Conservation (phyloP, 1,284 basidiomycete genomes). For the Boletus holoroseus region DNA sequence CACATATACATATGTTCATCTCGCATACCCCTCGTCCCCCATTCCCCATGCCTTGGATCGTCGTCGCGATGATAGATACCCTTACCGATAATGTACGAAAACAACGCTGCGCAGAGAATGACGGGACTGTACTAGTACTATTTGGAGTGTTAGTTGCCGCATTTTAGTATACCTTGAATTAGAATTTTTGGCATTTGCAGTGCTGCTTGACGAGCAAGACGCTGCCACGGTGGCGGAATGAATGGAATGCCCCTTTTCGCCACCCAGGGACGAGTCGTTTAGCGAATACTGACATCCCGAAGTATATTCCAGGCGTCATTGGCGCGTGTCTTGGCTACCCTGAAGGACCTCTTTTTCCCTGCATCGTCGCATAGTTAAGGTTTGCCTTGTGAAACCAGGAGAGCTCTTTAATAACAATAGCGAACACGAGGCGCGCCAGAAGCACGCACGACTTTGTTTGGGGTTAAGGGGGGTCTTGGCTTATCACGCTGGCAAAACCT, state of each 20-base stretch:
- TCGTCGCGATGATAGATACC: conserved; percentile 35
- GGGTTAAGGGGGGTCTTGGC: conserved; percentile 22
- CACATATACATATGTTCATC: conserved; percentile 25
- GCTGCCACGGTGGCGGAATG: conserved; percentile 18
- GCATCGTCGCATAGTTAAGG: conserved; percentile 18
- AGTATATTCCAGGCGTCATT: conserved; percentile 15
- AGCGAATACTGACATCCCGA: conserved; percentile 21
- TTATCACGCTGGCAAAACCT: conserved; percentile 5
- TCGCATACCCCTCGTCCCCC: conserved; percentile 21
- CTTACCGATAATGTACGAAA: conserved; percentile 29
- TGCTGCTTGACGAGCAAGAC: conserved; percentile 2
- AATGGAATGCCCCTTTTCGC: conserved; percentile 17
- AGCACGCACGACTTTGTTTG: conserved; percentile 24
- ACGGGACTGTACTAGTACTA: conserved; percentile 34
- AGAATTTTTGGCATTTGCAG: conserved; percentile 30
- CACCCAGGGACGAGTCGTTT: conserved; percentile 25
- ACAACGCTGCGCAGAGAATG: conserved; percentile 27
- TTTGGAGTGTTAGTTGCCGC: conserved; percentile 29
- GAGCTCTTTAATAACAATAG: conserved; percentile 6
- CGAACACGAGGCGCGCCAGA: conserved; percentile 31
- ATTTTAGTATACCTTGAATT: conserved; percentile 36
- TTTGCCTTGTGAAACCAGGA: conserved; percentile 14
- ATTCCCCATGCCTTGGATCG: conserved; percentile 16
- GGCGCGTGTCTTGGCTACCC: conserved; percentile 21
- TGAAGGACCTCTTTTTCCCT: conserved; percentile 11